phyloP scores from a whole-genome alignment of 495 filamentous ascomycete genomes.

The Trichoderma asperelloides region DNA sequence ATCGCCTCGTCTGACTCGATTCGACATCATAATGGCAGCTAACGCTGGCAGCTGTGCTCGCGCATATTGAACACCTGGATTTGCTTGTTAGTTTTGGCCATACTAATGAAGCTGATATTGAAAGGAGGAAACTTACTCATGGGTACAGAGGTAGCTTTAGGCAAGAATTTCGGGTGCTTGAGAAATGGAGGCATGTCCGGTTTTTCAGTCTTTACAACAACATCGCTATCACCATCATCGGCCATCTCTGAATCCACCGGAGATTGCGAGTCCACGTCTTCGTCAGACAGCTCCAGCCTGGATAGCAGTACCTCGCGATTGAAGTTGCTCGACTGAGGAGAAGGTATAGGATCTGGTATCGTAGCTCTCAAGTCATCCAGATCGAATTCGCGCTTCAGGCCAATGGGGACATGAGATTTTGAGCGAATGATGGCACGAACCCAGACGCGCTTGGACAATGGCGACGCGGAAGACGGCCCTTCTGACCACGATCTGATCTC shows the following conservation, averaged over 20 bases:
- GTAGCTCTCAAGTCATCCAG: background rate
- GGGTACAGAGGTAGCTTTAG: constrained; percentile 27
- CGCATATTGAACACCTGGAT: constrained; percentile 41
- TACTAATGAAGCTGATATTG: background rate
- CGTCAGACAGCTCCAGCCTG: background rate
- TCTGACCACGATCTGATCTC: background rate
- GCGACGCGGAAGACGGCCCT: background rate
- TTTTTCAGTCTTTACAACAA: background rate
- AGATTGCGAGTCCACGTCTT: background rate
- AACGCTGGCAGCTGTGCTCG: constrained; percentile 41
- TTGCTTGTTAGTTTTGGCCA: background rate
- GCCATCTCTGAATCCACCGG: background rate
- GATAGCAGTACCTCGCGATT: background rate
- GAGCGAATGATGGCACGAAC: background rate
- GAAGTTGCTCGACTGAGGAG: background rate
- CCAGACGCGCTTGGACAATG: background rate
- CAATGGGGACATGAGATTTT: background rate
- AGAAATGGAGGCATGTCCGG: background rate
- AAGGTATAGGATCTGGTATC: background rate
- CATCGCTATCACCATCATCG: background rate
- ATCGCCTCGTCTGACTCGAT: constrained; percentile 40
- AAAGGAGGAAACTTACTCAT: constrained; percentile 33
- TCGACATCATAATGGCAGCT: constrained; percentile 40
- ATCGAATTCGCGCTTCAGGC: background rate
- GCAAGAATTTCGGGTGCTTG: background rate